Base-by-base conservation (phyloP, 2,329 filamentous ascomycete genomes). In the Diaporthe citrichinensis region DNA sequence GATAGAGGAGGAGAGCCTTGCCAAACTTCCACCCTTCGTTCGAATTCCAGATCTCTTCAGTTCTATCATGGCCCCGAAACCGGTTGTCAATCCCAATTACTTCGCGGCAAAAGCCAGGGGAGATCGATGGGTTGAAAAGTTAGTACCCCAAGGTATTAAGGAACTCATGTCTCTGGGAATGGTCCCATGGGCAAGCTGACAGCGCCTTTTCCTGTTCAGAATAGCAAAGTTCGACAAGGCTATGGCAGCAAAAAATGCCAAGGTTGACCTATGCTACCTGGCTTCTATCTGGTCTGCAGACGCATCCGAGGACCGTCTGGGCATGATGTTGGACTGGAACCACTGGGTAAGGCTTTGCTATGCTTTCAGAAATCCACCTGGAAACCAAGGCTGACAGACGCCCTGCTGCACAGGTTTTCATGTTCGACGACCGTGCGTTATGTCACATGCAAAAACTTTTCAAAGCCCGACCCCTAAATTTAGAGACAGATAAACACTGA, bases 321-420 rank as follows among this genome's bases (percentile, higher is more conserved):
- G 23, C 17, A 59, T 39, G 57, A 59, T 59, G 34, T 39, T 59
- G 34, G 57, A 59, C 57, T 59, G 57, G 57, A 59, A 59, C 23
- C 57, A 59, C 34, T 59, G 57, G 57, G 34, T 59, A 36, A 20
- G 53, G 34, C 28, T 10, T 34, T 15, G 12, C 6, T 57, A 34
- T 14, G 15, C 7, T 34, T 34, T 57, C 53, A 10, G 8, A 57
- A 57, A 34, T 34, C 31, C 28, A 20, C 1, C 17, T 34, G 9
- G 15, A 34, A 34, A 31, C 28, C 28, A 34, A 57, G 15, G 15
- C 28, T 57, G 17, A 57, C 28, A 10, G 3, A 17, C 6, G 10
- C 28, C 4, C 28, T 57, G 53, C 6, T 7, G 14, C 28, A 34
- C 28, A 57, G 53, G 28, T 57, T 31, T 39, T 59, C 14, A 20